Percentiles rank a stretch among this genome's conserved stretches.
Conservation (phyloP, 257 asterid genomes). For the Rehmannia glutinosa region DNA sequence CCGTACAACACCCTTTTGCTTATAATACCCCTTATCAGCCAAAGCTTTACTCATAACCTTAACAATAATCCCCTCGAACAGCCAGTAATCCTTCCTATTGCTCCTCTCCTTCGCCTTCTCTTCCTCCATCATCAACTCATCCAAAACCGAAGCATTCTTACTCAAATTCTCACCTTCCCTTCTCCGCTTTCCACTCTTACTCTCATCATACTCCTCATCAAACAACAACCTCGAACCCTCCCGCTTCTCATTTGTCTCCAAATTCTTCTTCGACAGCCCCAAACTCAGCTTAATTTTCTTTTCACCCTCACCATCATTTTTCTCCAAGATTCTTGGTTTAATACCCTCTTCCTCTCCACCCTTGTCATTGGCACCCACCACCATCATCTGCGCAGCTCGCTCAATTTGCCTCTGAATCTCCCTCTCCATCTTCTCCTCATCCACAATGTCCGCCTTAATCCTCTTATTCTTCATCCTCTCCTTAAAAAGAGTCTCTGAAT, state of each 20-base stretch:
- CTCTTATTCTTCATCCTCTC: conserved; percentile 91
- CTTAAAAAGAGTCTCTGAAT: conserved; percentile 85
- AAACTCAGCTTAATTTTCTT: conserved; percentile 58
- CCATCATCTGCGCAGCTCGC: conserved; percentile 65
- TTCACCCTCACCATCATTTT: conserved; percentile 54
- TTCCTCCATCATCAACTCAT: conserved; percentile 80
- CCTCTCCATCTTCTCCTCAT: conserved; percentile 89
- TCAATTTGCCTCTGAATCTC: conserved; percentile 83
- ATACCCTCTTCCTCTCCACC: conserved; percentile 23
- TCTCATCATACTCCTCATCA: conserved; percentile 35
- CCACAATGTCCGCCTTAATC: conserved; percentile 69
- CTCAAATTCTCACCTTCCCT: conserved; percentile 23
- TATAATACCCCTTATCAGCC: conserved; percentile 73
- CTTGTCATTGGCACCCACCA: conserved; percentile 14
- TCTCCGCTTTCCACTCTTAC: conserved; percentile 37
- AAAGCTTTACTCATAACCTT: conserved; percentile 90
- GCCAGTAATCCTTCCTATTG: conserved; percentile 92
- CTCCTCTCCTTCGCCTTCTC: conserved; percentile 76
- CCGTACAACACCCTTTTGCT: conserved; percentile 78
- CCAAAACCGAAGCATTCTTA: conserved; percentile 56
- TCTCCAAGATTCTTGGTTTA: conserved; percentile 41
- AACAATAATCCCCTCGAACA: conserved; percentile 78
- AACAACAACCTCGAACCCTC: conserved; percentile 47
- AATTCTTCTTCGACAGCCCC: conserved; percentile 34
- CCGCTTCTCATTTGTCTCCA: conserved; percentile 31